Base-by-base conservation (phyloP, 768 basidiomycete species). In the Terana coerulea region DNA sequence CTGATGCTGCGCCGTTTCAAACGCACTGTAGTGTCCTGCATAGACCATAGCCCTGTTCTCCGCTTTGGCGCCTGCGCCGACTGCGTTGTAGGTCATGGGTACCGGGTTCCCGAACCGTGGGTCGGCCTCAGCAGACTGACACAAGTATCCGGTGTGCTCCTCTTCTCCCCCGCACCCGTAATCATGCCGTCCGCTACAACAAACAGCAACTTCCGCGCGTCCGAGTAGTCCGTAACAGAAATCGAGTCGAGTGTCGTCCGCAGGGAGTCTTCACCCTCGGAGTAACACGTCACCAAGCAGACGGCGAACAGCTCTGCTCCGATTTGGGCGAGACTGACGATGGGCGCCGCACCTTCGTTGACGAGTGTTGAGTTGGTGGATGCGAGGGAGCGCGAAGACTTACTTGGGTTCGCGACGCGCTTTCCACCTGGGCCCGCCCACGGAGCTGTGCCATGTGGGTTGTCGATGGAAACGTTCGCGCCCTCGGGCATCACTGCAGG, bases 121-220 rank as follows among this genome's bases (percentile, higher is more conserved):
- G 68, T 99, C 97, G 3, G 90, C 89, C 59, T 98, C 43, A 99
- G 68, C 49, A 99, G 66, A 34, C 84, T 77, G 35, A 98, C 95
- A 63, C 95, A 98, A 40, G 93, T 94, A 67, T 99, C 97, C 6
- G 97, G 97, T 6, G 97, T 99, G 56, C 91, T 94, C 61, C 75
- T 76, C 72, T 94, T 95, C 75, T 98, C 97, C 30, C 97, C 97
- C 3, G 87, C 88, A 29, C 97, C 97, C 0, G 95, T 98, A 58
- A 99, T 94, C 92, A 99, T 97, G 1, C 97, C 97, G 67, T 99
- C 97, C 41, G 94, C 94, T 10, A 99, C 88, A 51, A 99, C 75
- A 67, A 98, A 95, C 42, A 99, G 68, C 19, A 99, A 75, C 65
- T 99, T 99, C 52, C 97, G 78, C 35, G 82, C 75, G 69, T 98